A percentile compares a stretch with the other conserved stretches of the same genome.
These are phyloP conservation scores for Fusarium pilosicola DNA, from an alignment of 2,329 filamentous ascomycete genomes.

Conservation along the genomic window DNA sequence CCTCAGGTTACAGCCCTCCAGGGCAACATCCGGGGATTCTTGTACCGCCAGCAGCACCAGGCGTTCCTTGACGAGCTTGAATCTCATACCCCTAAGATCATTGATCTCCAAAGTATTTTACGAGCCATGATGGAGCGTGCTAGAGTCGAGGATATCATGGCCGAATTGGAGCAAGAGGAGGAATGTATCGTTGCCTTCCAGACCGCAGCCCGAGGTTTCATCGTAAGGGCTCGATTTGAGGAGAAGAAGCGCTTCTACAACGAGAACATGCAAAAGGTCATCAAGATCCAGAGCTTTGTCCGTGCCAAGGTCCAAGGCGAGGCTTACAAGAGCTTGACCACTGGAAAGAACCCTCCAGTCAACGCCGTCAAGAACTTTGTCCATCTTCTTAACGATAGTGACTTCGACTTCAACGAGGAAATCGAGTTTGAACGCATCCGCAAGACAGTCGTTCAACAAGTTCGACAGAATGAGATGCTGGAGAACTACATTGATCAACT, in stretches of 20 bases:
- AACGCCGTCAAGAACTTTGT: constrained; percentile 98
- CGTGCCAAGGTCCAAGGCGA: constrained; percentile 95
- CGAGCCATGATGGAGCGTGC: constrained; percentile 83
- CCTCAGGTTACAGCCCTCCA: constrained; percentile 71
- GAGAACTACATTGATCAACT: constrained; percentile 99
- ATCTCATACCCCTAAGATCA: constrained; percentile 72
- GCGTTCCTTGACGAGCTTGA: constrained; percentile 76
- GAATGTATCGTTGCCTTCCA: constrained; percentile 80
- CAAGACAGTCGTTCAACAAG: constrained; percentile 96
- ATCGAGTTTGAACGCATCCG: constrained; percentile 94
- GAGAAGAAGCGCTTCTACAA: constrained; percentile 91
- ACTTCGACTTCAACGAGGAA: constrained; percentile 99
- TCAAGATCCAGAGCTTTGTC: constrained; percentile 98
- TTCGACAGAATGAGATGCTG: constrained; percentile 94
- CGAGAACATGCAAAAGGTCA: constrained; percentile 98
- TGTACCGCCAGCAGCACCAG: constrained; percentile 68
- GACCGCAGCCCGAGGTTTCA: constrained; percentile 74
- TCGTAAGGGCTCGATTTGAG: constrained; percentile 79
- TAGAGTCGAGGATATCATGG: constrained; percentile 77
- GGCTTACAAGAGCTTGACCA: constrained; percentile 96
- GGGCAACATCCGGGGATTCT: constrained; percentile 71
- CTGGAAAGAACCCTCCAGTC: constrained; percentile 95
- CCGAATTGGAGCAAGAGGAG: constrained; percentile 84
- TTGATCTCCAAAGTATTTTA: constrained; percentile 77
- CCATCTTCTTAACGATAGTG: constrained; percentile 95